phyloP scores from a whole-genome alignment of 2,329 filamentous ascomycete species.

The Coniochaeta ligniaria region DNA sequence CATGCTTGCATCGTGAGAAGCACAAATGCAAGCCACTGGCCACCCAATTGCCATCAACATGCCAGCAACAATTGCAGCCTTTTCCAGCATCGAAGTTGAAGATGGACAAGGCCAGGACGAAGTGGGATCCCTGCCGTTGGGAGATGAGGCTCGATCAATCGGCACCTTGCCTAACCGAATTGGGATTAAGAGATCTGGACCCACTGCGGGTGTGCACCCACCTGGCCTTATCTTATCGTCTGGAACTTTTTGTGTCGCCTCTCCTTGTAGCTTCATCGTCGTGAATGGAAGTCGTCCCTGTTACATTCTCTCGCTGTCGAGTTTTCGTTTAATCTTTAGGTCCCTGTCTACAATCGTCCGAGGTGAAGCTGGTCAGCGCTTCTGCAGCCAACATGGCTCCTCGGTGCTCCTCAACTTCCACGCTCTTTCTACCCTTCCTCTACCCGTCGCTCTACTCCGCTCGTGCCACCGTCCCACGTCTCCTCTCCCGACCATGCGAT shows the following conservation, averaged over 20 bases:
- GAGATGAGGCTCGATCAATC: neutral
- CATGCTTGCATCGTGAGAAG: neutral
- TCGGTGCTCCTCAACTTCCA: conserved; percentile 27
- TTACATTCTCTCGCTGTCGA: neutral
- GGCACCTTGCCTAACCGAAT: neutral
- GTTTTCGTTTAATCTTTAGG: neutral
- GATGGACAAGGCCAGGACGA: neutral
- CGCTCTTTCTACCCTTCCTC: conserved; percentile 38
- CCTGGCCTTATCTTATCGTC: neutral
- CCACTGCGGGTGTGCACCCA: neutral
- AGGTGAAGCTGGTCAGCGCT: neutral
- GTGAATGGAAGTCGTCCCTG: conserved; percentile 1
- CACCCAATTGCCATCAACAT: neutral
- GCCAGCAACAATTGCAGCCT: neutral
- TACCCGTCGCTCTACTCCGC: conserved; percentile 38
- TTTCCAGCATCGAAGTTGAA: neutral
- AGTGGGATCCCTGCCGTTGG: neutral
- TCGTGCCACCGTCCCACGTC: conserved; percentile 17
- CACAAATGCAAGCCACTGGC: neutral
- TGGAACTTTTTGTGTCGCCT: conserved; percentile 5
- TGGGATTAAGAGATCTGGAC: neutral
- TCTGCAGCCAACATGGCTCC: conserved; percentile 28
- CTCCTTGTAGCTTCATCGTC: neutral
- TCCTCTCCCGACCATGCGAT: conserved; percentile 9
- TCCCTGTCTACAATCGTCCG: neutral